Percentiles rank a stretch among this genome's conserved stretches.
Evolutionary conservation across 192 early-diverging fungal species (phyloP).

Genomic region (Pilaira anomala): DNA sequence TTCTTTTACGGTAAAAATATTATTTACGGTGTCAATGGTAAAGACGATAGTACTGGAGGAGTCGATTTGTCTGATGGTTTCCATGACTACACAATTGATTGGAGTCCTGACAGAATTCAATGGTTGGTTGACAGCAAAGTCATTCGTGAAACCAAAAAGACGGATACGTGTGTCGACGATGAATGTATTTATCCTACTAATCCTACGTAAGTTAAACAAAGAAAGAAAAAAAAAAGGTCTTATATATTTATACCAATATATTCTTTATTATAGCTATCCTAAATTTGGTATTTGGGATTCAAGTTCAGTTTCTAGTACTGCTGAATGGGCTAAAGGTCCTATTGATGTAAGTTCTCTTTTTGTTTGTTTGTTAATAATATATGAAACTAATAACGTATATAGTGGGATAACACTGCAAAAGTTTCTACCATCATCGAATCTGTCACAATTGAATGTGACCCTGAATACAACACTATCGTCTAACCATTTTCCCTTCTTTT

Average conservation of each 20-base stretch:
- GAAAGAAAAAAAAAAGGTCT: too few relatives aligned
- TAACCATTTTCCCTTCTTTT: too few relatives aligned
- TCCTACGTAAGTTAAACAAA: conserved; percentile 19
- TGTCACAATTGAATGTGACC: conserved; percentile 5
- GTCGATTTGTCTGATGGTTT: conserved; percentile 19
- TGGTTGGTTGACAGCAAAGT: conserved; percentile 41
- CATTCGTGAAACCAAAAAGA: conserved; percentile 30
- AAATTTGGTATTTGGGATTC: conserved; percentile 48
- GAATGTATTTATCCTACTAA: conserved; percentile 23
- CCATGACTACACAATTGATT: conserved; percentile 42
- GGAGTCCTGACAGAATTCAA: conserved; percentile 31
- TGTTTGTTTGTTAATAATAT: neutral
- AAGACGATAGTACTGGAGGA: conserved; percentile 11
- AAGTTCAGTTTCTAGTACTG: conserved; percentile 7
- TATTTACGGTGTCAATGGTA: conserved; percentile 22
- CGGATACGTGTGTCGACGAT: conserved; percentile 17
- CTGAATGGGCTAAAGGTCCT: conserved; percentile 26
- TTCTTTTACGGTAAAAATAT: conserved; percentile 32
- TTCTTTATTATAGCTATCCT: conserved; percentile 24
- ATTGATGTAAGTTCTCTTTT: conserved; percentile 21
- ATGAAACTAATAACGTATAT: neutral
- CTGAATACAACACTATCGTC: neutral
- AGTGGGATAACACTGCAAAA: conserved; percentile 4
- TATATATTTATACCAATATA: neutral
- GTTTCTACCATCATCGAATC: neutral